Conservation (phyloP, 1,284 basidiomycete species). For the Exobasidium cylindrosporum region DNA sequence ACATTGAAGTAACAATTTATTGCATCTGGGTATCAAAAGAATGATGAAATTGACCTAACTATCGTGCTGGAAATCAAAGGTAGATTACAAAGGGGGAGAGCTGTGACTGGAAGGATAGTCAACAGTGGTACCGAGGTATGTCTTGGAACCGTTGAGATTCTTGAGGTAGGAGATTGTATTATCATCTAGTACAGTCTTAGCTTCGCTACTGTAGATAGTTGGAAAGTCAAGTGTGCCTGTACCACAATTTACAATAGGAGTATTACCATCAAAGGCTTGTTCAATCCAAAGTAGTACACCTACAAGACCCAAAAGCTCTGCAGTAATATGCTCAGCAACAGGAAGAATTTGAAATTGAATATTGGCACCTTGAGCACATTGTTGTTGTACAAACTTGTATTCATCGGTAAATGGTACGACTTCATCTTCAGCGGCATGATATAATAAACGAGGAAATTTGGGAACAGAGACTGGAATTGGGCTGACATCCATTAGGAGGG, state of each 20-base stretch:
- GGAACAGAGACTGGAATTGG: conserved; percentile 27
- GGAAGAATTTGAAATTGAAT: conserved; percentile 32
- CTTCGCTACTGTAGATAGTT: background rate
- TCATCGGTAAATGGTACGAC: conserved; percentile 38
- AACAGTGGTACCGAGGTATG: no score
- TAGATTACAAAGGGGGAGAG: no score
- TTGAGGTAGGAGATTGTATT: no score
- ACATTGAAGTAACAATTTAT: no score
- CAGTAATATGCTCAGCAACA: conserved; percentile 29
- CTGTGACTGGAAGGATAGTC: no score
- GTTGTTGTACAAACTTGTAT: conserved; percentile 33
- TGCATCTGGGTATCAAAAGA: no score
- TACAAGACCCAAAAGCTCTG: conserved; percentile 25
- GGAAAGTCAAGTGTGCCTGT: conserved; percentile 6
- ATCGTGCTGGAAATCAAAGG: no score
- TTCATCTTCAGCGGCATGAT: conserved; percentile 43
- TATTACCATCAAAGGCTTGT: conserved; percentile 25
- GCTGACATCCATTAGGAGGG: conserved; percentile 26
- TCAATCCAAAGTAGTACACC: conserved; percentile 25
- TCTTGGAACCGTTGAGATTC: no score
- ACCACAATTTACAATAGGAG: conserved; percentile 27
- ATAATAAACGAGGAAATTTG: conserved; percentile 40
- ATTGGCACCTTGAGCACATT: conserved; percentile 44
- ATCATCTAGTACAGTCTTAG: background rate
- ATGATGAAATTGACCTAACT: no score